phyloP scores from a whole-genome alignment of 2,329 filamentous ascomycete species.

The Trichoderma koningiopsis region DNA sequence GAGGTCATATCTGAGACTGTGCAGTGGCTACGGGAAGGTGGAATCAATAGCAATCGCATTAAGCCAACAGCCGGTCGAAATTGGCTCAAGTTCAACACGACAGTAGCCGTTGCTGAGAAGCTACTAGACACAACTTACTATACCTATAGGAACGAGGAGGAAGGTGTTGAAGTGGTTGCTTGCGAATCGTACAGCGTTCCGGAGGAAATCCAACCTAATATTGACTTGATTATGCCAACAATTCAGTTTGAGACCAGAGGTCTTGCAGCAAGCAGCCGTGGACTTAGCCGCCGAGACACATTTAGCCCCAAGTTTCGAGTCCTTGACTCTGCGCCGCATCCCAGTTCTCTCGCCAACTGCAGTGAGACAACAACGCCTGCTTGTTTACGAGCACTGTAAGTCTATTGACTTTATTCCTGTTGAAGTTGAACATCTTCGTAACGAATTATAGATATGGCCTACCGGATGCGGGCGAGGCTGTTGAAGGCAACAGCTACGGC shows the following conservation, averaged over 20 bases:
- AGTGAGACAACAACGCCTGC: background rate
- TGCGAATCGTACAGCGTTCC: constrained; percentile 43
- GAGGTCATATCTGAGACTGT: constrained; percentile 53
- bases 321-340: background rate
- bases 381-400: constrained; percentile 7
- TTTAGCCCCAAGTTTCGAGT: background rate
- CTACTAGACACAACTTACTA: constrained; percentile 54
- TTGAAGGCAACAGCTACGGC: constrained; percentile 15
- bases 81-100: constrained; percentile 57
- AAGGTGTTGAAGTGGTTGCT: constrained; percentile 41
- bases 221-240: constrained; percentile 45
- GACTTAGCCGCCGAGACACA: background rate
- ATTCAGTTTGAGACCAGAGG: constrained; percentile 39
- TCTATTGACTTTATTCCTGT: no score
- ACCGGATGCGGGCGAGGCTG: background rate
- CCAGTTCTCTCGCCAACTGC: background rate
- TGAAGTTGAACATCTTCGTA: background rate
- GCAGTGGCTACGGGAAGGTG: constrained; percentile 53
- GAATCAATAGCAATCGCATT: constrained; percentile 42
- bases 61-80: constrained; percentile 38
- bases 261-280: background rate
- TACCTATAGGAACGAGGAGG: constrained; percentile 34
- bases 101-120: constrained; percentile 52
- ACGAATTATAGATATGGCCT: background rate
- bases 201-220: constrained; percentile 38